Conservation (phyloP, 257 asterid species). For the Solanum tarapatanum region DNA sequence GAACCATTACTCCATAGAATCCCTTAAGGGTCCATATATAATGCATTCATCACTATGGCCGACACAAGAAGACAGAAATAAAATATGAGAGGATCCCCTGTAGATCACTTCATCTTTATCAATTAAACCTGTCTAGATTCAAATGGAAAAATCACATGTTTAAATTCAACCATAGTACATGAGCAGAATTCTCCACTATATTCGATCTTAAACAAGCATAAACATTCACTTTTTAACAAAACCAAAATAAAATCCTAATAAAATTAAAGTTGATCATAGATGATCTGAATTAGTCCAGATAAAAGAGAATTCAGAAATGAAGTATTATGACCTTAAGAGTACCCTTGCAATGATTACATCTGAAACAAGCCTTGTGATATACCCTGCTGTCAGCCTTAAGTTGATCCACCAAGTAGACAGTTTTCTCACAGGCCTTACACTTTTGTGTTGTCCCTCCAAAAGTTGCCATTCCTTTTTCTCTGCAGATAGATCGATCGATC, state of each 20-base stretch:
- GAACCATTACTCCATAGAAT: neutral
- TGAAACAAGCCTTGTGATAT: conserved; percentile 23
- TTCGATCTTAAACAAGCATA: neutral
- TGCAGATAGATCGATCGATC: neutral
- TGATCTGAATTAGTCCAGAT: neutral
- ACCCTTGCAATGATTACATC: conserved; percentile 28
- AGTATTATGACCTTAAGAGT: conserved; percentile 17
- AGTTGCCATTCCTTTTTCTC: conserved; percentile 7
- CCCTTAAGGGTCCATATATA: neutral
- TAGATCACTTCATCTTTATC: neutral
- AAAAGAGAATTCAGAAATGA: neutral
- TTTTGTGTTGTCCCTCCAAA: conserved; percentile 24
- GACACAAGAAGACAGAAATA: neutral
- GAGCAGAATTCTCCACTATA: neutral
- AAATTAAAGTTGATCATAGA: neutral
- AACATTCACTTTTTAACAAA: neutral
- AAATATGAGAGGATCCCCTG: neutral
- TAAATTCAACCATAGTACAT: neutral
- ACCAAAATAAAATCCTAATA: neutral
- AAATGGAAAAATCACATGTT: neutral
- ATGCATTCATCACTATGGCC: neutral
- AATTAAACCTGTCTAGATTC: neutral
- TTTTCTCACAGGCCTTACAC: conserved; percentile 25
- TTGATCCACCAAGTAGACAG: conserved; percentile 27
- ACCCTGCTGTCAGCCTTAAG: conserved; percentile 20